phyloP scores from a whole-genome alignment of 306 rosid species.

The Hippophae tibetana region DNA sequence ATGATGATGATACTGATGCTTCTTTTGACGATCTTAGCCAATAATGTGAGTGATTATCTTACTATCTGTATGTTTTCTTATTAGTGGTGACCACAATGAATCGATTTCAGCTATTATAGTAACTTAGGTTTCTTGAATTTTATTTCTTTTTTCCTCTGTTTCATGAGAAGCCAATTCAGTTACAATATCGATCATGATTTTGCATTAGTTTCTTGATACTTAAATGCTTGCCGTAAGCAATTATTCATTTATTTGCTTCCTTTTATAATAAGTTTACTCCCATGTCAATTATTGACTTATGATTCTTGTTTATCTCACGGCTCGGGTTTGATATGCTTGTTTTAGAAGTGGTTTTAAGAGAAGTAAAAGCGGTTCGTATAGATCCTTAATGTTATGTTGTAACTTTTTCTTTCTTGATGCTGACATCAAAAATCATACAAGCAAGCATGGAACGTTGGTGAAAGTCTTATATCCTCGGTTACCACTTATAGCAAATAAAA shows the following conservation, averaged over 20 bases:
- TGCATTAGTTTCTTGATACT: conserved; percentile 7
- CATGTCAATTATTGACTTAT: no score
- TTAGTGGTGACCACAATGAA: conserved; percentile 6
- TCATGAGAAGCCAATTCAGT: background rate
- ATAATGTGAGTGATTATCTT: conserved; percentile 5
- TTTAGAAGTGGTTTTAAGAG: no score
- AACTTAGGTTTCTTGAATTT: background rate
- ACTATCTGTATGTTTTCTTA: no score
- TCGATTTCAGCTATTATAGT: background rate
- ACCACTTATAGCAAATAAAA: no score
- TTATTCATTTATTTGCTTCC: conserved; percentile 3
- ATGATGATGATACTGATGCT: conserved; percentile 34
- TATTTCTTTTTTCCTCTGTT: background rate
- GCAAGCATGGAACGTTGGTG: no score
- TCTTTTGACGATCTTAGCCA: conserved; percentile 9
- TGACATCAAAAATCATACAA: no score
- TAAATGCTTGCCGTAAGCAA: conserved; percentile 1
- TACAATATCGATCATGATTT: background rate
- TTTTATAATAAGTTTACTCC: background rate
- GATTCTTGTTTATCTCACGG: no score
- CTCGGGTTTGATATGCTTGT: no score
- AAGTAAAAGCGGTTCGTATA: no score
- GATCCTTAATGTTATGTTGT: no score
- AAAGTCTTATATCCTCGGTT: no score
- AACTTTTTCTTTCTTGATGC: no score